phyloP scores from a whole-genome alignment of 2,329 filamentous ascomycete genomes.

The Penicillium psychrosexuale region DNA sequence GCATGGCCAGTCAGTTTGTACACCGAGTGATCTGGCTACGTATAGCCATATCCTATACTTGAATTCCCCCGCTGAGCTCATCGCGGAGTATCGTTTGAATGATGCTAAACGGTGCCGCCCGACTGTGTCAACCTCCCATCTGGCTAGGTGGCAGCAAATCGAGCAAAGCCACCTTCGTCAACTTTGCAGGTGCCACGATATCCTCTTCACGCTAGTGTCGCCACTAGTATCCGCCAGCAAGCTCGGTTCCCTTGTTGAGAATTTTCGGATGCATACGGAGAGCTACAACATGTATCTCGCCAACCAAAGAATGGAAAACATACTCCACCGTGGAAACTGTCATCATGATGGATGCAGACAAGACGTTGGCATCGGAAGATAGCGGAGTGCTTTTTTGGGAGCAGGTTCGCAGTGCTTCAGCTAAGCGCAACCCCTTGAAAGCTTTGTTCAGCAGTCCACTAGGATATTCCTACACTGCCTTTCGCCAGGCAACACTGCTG shows the following conservation, averaged over 20 bases:
- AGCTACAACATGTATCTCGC: not conserved
- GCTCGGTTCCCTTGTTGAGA: not conserved
- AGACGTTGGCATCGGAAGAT: slow-evolving; percentile 48
- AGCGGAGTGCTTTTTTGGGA: slow-evolving; percentile 17
- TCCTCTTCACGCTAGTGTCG: slow-evolving; percentile 44
- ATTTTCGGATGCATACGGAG: not conserved
- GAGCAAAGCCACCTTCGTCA: slow-evolving; percentile 47
- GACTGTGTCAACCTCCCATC: slow-evolving; percentile 32
- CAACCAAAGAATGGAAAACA: slow-evolving; percentile 30
- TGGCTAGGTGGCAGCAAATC: slow-evolving; percentile 48
- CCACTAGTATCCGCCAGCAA: not conserved
- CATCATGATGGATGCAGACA: slow-evolving; percentile 59
- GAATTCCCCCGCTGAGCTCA: slow-evolving; percentile 36
- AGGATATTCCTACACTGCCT: slow-evolving; percentile 54
- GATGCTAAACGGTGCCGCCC: slow-evolving; percentile 43
- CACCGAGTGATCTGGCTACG: slow-evolving; percentile 43
- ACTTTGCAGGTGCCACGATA: slow-evolving; percentile 46
- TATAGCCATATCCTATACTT: slow-evolving; percentile 62
- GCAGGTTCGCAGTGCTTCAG: not conserved
- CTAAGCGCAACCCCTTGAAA: slow-evolving; percentile 34
- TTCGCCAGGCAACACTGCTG: slow-evolving; percentile 53
- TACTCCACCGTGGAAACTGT: slow-evolving; percentile 41
- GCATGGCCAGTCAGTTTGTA: slow-evolving; percentile 39
- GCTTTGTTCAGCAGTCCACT: slow-evolving; percentile 48
- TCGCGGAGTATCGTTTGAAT: slow-evolving; percentile 38